A percentile compares a stretch with the other conserved stretches of the same genome.
Conservation (phyloP, 208 protist genomes). For the Tetramitus jugosus region DNA sequence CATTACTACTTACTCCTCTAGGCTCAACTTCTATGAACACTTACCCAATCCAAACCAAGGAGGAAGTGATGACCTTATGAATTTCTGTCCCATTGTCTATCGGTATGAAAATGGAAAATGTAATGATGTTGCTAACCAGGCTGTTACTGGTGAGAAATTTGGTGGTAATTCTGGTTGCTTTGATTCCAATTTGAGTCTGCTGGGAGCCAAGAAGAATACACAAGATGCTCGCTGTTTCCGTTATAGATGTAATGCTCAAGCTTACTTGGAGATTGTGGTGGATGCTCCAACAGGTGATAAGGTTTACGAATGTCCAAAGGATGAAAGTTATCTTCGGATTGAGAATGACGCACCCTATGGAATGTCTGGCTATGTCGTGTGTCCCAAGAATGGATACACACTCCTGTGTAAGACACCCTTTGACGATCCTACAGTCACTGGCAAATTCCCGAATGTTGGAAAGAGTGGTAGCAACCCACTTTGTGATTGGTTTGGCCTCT, state of each 20-base stretch:
- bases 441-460: too few relatives aligned
- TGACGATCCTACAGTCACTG: too few relatives aligned
- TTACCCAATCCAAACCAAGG: background rate
- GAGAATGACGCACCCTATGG: background rate
- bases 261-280: background rate
- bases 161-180: background rate
- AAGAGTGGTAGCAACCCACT: too few relatives aligned
- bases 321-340: background rate
- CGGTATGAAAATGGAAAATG: background rate
- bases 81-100: constrained; percentile 1
- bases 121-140: background rate
- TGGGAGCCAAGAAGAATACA: background rate
- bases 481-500: too few relatives aligned
- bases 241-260: background rate
- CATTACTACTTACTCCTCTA: background rate
- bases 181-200: background rate
- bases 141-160: background rate
- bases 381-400: background rate
- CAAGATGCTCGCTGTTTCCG: background rate
- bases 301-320: background rate
- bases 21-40: background rate
- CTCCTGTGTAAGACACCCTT: background rate
- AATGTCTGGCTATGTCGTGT: background rate
- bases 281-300: background rate
- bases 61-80: background rate